These are phyloP conservation scores for Rhodotorula sp. DNA, from an alignment of 1,284 basidiomycete genomes.

Conservation along the genomic window DNA sequence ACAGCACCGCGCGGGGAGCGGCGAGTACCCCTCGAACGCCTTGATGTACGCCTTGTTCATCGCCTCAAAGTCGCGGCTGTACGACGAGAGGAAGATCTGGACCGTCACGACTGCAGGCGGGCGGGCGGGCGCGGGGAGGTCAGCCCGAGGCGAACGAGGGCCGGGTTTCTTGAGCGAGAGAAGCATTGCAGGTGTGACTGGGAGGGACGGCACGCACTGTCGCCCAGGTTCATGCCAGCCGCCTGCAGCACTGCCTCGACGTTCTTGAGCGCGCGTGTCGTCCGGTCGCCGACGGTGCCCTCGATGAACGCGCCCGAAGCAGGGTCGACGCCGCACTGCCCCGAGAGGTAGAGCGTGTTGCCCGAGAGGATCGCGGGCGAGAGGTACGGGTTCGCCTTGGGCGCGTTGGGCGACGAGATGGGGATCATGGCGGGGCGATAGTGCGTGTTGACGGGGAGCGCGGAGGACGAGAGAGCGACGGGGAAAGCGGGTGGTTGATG, in stretches of 20 bases:
- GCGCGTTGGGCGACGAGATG: constrained; percentile 35
- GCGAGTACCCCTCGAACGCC: constrained; percentile 2
- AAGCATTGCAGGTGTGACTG: not conserved
- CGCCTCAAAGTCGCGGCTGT: constrained; percentile 28
- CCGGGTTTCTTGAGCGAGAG: no score
- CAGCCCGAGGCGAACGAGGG: not conserved
- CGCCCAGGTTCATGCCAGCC: constrained; percentile 18
- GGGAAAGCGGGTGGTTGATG: no score
- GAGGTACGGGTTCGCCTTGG: constrained; percentile 34
- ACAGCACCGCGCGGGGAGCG: constrained; percentile 27
- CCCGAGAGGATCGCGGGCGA: not conserved
- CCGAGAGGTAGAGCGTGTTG: constrained; percentile 1
- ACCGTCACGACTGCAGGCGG: constrained; percentile 26
- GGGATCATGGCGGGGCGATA: constrained; percentile 43
- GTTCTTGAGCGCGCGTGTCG: constrained; percentile 19
- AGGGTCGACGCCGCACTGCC: constrained; percentile 2
- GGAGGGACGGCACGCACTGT: constrained; percentile 10
- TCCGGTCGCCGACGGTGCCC: constrained; percentile 28
- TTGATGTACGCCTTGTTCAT: constrained; percentile 32
- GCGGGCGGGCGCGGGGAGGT: no score
- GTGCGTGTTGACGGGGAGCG: no score
- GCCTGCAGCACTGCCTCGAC: constrained; percentile 24
- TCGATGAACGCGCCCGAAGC: constrained; percentile 20
- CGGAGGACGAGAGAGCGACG: not conserved
- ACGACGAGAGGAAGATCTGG: constrained; percentile 28